phyloP scores from a whole-genome alignment of 1,284 basidiomycete genomes.

The Sanghuangporus sanghuang region DNA sequence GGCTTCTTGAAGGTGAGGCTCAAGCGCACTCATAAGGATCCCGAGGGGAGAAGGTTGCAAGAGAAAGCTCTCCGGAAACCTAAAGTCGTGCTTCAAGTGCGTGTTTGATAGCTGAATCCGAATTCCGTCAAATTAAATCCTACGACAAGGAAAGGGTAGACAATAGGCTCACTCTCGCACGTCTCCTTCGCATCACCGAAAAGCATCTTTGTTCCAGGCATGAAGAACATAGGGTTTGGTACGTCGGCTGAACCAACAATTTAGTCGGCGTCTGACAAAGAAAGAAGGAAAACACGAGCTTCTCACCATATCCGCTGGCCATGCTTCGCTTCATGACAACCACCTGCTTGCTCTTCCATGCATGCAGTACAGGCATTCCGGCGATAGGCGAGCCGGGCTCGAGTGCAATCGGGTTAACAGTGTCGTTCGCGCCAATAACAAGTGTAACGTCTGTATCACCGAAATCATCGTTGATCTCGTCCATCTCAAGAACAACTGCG shows the following conservation, averaged over 20 bases:
- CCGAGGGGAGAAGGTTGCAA: no score
- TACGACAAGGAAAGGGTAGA: neutral
- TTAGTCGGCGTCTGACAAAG: neutral
- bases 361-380: constrained; percentile 85
- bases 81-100: neutral
- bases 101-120: neutral
- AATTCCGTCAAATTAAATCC: neutral
- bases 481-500: constrained; percentile 82
- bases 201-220: constrained; percentile 82
- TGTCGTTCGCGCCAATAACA: constrained; percentile 87
- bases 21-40: no score
- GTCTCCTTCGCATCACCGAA: constrained; percentile 86
- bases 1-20: no score
- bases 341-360: constrained; percentile 88
- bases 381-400: constrained; percentile 81
- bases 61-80: no score
- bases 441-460: constrained; percentile 78
- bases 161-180: constrained; percentile 59
- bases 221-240: constrained; percentile 87
- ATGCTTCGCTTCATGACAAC: constrained; percentile 88
- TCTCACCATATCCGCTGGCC: constrained; percentile 73
- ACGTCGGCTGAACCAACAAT: constrained; percentile 58
- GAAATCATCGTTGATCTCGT: constrained; percentile 89
- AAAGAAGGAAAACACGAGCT: constrained; percentile 7
- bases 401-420: constrained; percentile 85